Evolutionary conservation across 108 stramenopile genomes (phyloP).

Genomic region (Asterionellopsis glacialis): DNA sequence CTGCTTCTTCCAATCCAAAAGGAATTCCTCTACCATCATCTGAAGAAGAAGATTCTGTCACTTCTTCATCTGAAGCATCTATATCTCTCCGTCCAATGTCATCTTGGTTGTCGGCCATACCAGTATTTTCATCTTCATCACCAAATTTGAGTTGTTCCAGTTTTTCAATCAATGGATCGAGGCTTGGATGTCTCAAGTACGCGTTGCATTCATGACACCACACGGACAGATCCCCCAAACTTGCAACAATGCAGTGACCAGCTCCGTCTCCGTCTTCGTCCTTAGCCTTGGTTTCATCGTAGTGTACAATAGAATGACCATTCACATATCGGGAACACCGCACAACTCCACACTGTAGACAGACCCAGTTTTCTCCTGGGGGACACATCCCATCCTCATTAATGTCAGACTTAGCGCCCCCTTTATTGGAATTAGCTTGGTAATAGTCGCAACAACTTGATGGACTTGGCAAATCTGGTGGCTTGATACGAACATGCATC

Average conservation of each 20-base stretch:
- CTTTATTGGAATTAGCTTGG: conserved; percentile 1
- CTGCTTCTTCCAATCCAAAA: conserved; percentile 4
- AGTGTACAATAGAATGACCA: conserved; percentile 66
- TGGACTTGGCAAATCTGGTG: conserved; percentile 6
- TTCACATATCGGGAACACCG: conserved; percentile 74
- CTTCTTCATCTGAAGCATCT: too few relatives aligned
- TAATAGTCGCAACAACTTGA: conserved; percentile 2
- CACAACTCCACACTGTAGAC: conserved; percentile 47
- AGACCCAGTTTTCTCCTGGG: conserved; percentile 69
- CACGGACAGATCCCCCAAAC: conserved; percentile 69
- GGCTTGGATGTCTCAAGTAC: conserved; percentile 38
- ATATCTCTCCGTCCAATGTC: too few relatives aligned
- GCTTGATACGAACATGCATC: conserved; percentile 7
- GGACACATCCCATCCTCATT: conserved; percentile 32
- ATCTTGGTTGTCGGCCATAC: background rate
- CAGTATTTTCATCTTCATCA: conserved; percentile 1
- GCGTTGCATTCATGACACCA: conserved; percentile 74
- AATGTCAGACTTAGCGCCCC: background rate
- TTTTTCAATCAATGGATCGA: conserved; percentile 27
- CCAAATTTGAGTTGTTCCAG: conserved; percentile 57
- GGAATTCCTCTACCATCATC: conserved; percentile 5
- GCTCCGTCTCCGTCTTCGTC: conserved; percentile 13
- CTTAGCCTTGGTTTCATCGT: conserved; percentile 38
- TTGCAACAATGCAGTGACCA: conserved; percentile 59
- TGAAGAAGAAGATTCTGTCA: too few relatives aligned